A percentile compares a stretch with the other conserved stretches of the same genome.
phyloP scores from a whole-genome alignment of 805 yeast species.

The Saturnispora serradocipensis region DNA sequence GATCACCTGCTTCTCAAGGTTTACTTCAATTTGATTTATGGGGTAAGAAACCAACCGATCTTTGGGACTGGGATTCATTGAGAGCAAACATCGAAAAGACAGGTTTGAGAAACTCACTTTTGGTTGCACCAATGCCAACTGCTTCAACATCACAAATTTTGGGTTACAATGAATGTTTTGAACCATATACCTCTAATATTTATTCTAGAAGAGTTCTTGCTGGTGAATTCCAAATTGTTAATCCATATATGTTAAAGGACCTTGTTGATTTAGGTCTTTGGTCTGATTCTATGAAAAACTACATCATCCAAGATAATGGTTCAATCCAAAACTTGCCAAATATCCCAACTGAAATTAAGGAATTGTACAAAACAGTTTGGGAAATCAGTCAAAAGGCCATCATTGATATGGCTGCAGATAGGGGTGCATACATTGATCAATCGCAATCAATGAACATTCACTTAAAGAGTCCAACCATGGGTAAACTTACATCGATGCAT shows the following conservation, averaged over 20 bases:
- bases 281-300: constrained; percentile 50
- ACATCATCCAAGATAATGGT: constrained; percentile 47
- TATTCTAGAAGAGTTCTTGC: constrained; percentile 55
- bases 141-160: constrained; percentile 58
- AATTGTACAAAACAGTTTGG: constrained; percentile 53
- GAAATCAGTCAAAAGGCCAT: constrained; percentile 50
- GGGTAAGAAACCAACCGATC: constrained; percentile 49
- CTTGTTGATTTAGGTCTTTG: constrained; percentile 50
- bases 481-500: constrained; percentile 95
- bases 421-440: constrained; percentile 80
- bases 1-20: constrained; percentile 54
- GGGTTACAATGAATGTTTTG: constrained; percentile 55
- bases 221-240: constrained; percentile 57
- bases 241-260: constrained; percentile 49
- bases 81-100: constrained; percentile 38
- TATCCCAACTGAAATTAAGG: constrained; percentile 45
- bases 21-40: constrained; percentile 48
- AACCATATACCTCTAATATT: constrained; percentile 54
- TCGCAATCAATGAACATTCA: constrained; percentile 91
- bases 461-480: constrained; percentile 91
- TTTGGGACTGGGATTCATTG: constrained; percentile 51
- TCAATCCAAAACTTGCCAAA: constrained; percentile 47
- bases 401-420: constrained; percentile 61
- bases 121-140: constrained; percentile 60
- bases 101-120: constrained; percentile 50